A percentile compares a stretch with the other conserved stretches of the same genome.
phyloP scores from a whole-genome alignment of 129 eudicot genomes.

The Flaveria linearis region DNA sequence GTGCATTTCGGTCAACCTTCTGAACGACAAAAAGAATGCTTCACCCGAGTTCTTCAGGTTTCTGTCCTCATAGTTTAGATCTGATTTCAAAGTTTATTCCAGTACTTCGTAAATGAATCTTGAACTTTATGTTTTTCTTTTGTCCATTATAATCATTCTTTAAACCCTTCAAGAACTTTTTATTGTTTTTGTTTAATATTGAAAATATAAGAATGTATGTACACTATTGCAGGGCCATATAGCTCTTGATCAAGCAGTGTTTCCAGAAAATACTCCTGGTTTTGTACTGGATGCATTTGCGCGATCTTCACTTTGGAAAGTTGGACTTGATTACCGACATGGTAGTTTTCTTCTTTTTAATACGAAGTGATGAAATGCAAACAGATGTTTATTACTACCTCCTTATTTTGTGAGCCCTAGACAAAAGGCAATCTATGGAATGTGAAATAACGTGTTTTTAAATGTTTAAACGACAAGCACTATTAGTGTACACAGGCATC shows the following conservation, averaged over 20 bases:
- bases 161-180: not conserved
- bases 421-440: not conserved
- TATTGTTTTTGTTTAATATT: not conserved
- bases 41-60: slow-evolving; percentile 97
- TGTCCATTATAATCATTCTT: not conserved
- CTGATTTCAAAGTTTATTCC: not conserved
- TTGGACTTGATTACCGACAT: slow-evolving; percentile 97
- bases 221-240: slow-evolving; percentile 79
- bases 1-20: slow-evolving; percentile 96
- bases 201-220: not conserved
- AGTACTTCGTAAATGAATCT: not conserved
- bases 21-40: slow-evolving; percentile 84
- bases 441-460: not conserved
- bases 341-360: slow-evolving; percentile 47
- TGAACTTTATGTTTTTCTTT: not conserved
- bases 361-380: slow-evolving; percentile 17
- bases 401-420: not conserved
- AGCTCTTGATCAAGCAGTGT: slow-evolving; percentile 91
- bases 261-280: slow-evolving; percentile 95
- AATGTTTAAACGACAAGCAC: too few species aligned
- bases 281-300: slow-evolving; percentile 98
- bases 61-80: slow-evolving; percentile 2
- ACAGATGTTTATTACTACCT: not conserved
- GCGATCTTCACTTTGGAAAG: slow-evolving; percentile 90
- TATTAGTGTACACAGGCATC: too few species aligned